Evolutionary conservation across 2,329 filamentous ascomycete species (phyloP).

Genomic region (Ophiostoma fasciatum): DNA sequence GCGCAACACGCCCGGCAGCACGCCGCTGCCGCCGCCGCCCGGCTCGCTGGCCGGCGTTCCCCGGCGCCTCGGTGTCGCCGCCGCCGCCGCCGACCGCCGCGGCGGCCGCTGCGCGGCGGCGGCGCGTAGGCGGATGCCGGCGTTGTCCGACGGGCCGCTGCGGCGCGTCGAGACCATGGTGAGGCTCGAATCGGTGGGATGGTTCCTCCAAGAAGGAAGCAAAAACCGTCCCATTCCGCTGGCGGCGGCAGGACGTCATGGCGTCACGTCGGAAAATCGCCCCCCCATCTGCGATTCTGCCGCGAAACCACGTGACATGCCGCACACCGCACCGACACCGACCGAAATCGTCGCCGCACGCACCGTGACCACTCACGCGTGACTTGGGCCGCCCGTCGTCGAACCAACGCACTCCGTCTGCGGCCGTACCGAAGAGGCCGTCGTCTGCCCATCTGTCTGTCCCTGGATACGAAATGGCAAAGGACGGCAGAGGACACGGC

Average conservation of each 20-base stretch:
- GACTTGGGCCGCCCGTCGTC: too few species aligned
- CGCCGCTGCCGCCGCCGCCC: not conserved
- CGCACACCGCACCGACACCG: too few species aligned
- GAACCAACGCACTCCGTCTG: too few species aligned
- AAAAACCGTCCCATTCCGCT: not conserved
- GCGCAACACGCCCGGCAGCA: slow-evolving; percentile 7
- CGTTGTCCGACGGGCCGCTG: slow-evolving; percentile 1
- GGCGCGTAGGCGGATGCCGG: slow-evolving; percentile 5
- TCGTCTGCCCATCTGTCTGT: too few species aligned
- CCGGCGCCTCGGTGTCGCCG: not conserved
- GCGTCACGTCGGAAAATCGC: slow-evolving; percentile 3
- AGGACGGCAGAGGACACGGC: too few species aligned
- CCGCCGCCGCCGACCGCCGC: not conserved
- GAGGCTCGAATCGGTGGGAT: not conserved
- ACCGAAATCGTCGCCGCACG: too few species aligned
- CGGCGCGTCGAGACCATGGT: slow-evolving; percentile 8
- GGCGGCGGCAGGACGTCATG: not conserved
- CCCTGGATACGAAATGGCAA: too few species aligned
- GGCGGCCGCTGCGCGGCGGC: slow-evolving; percentile 4
- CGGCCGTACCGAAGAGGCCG: too few species aligned
- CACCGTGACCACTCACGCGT: too few species aligned
- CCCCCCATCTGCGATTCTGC: slow-evolving; percentile 8
- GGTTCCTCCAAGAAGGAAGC: not conserved
- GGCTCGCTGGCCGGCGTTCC: not conserved
- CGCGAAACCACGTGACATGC: slow-evolving; percentile 13